Conservation (phyloP, 2,329 filamentous ascomycete species). For the Xylariaceae sp. region DNA sequence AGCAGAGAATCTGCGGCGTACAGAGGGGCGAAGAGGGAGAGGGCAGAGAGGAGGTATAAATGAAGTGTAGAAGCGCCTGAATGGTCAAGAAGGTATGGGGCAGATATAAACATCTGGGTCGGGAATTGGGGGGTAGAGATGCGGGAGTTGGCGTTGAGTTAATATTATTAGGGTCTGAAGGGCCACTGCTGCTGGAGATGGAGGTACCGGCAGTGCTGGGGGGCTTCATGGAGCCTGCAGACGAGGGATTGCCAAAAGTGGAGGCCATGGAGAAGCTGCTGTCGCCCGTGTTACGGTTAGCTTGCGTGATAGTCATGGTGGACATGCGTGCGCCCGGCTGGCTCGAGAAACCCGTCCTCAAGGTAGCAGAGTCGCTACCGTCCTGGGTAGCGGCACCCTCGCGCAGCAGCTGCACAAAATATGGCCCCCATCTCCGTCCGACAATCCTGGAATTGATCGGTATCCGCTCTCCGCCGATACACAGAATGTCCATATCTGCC, state of each 20-base stretch:
- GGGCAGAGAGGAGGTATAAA: slow-evolving; percentile 90
- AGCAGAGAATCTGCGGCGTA: slow-evolving; percentile 93
- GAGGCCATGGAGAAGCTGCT: slow-evolving; percentile 43
- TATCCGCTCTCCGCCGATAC: slow-evolving; percentile 84
- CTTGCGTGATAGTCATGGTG: slow-evolving; percentile 77
- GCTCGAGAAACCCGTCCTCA: slow-evolving; percentile 59
- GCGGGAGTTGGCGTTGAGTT: slow-evolving; percentile 55
- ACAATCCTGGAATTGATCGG: slow-evolving; percentile 90
- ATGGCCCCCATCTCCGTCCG: slow-evolving; percentile 86
- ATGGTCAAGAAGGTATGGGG: slow-evolving; percentile 89
- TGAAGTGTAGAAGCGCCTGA: slow-evolving; percentile 83
- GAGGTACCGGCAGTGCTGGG: slow-evolving; percentile 42
- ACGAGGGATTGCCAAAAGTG: slow-evolving; percentile 30
- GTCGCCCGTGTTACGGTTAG: slow-evolving; percentile 47
- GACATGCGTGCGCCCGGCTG: slow-evolving; percentile 67
- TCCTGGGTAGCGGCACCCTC: slow-evolving; percentile 72
- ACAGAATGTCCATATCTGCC: slow-evolving; percentile 94
- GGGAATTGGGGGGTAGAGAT: slow-evolving; percentile 55
- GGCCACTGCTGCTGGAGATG: slow-evolving; percentile 33
- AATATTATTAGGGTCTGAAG: slow-evolving; percentile 41
- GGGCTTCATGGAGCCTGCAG: slow-evolving; percentile 36
- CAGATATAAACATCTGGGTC: slow-evolving; percentile 84
- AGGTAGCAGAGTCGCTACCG: slow-evolving; percentile 69
- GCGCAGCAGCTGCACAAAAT: slow-evolving; percentile 86
- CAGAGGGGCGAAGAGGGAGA: slow-evolving; percentile 71